Evolutionary conservation across 176 grass and related monocot species (phyloP).

Genomic region (Thinopyrum elongatum): DNA sequence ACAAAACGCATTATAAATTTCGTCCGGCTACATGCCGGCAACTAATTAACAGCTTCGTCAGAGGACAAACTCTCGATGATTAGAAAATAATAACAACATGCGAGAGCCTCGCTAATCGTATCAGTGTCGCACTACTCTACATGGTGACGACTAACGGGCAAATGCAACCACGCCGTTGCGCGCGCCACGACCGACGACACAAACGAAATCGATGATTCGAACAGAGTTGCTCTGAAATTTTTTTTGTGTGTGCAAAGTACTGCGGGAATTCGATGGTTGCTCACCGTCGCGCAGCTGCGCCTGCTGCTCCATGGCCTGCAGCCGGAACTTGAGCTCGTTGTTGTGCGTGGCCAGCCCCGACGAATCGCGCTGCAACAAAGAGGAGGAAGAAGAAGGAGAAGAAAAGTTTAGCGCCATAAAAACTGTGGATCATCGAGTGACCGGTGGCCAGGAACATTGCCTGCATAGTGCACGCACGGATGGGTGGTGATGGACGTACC

Average conservation of each 20-base stretch:
- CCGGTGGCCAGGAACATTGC: neutral
- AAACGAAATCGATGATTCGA: neutral
- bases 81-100: conserved; percentile 3
- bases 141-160: conserved; percentile 24
- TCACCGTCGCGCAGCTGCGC: conserved; percentile 90
- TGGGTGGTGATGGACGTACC: conserved; percentile 23
- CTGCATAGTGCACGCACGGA: neutral
- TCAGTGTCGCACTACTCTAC: neutral
- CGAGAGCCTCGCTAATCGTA: conserved; percentile 8
- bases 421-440: neutral
- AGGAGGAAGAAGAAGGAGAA: no score
- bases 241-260: neutral
- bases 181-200: neutral
- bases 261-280: neutral
- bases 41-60: conserved; percentile 19
- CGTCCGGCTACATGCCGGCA: conserved; percentile 32
- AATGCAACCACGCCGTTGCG: neutral
- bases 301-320: conserved; percentile 98
- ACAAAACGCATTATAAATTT: conserved; percentile 16
- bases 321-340: conserved; percentile 89
- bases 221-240: neutral
- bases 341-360: conserved; percentile 65
- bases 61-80: conserved; percentile 11
- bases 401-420: neutral
- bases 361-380: conserved; percentile 56